Evolutionary conservation across 805 yeast species (phyloP).

Genomic region (baker's yeast (Saccharomyces cerevisiae)): DNA sequence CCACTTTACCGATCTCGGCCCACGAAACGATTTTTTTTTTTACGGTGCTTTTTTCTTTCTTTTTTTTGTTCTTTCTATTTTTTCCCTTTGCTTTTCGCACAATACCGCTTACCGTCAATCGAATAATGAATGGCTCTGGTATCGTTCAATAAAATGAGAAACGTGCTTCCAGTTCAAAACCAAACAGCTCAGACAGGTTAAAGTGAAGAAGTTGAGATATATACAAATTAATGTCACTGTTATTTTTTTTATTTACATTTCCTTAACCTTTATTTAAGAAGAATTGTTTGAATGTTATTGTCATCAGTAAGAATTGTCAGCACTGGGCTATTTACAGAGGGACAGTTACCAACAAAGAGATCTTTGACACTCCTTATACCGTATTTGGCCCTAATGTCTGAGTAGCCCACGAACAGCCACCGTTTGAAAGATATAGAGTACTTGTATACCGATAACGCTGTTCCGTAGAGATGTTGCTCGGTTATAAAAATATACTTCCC

Average conservation of each 20-base stretch:
- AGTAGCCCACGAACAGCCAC: slow-evolving; percentile 16
- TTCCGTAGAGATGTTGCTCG: slow-evolving; percentile 17
- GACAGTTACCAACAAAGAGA: background rate
- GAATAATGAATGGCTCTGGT: background rate
- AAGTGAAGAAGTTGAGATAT: background rate
- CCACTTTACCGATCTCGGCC: background rate
- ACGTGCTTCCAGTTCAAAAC: background rate
- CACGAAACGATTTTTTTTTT: background rate
- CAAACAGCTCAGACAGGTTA: background rate
- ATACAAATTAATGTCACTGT: background rate
- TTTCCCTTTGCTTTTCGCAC: background rate
- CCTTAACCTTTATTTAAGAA: background rate
- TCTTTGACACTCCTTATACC: slow-evolving; percentile 9
- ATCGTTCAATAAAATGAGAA: background rate
- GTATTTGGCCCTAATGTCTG: slow-evolving; percentile 17
- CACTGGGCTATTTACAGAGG: background rate
- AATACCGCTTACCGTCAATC: background rate
- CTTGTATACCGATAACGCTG: slow-evolving; percentile 13
- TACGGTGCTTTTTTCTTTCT: background rate
- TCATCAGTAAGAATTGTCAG: background rate
- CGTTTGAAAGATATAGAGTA: slow-evolving; percentile 1
- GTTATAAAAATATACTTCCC: slow-evolving; percentile 7
- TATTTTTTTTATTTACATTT: background rate
- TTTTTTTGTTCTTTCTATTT: background rate
- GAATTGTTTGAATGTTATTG: background rate